These are phyloP conservation scores for Nakaseomyces bracarensis DNA, from an alignment of 1,139 yeast genomes.

Conservation along the genomic window DNA sequence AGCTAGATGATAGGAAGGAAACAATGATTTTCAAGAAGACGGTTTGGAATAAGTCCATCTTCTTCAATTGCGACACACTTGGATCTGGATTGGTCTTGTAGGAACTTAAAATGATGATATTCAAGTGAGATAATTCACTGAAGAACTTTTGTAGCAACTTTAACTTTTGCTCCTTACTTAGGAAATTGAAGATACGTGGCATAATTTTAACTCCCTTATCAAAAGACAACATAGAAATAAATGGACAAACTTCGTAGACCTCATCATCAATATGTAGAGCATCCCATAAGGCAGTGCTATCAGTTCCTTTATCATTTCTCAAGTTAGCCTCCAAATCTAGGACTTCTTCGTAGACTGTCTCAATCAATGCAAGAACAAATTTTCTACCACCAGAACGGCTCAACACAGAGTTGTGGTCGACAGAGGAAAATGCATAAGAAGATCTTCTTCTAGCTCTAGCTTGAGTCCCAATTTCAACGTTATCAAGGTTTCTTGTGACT, in stretches of 20 bases:
- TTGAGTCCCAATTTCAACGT: constrained; percentile 27
- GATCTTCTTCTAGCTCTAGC: constrained; percentile 32
- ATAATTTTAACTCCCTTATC: constrained; percentile 85
- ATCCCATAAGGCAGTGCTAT: constrained; percentile 63
- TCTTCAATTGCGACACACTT: constrained; percentile 43
- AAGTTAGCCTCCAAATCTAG: constrained; percentile 77
- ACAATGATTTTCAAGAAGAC: constrained; percentile 82
- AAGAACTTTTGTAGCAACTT: constrained; percentile 73
- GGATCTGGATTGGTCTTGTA: constrained; percentile 58
- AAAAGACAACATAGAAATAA: constrained; percentile 73
- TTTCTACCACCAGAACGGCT: constrained; percentile 36
- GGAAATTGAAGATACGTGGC: constrained; percentile 80
- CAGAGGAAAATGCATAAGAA: constrained; percentile 30
- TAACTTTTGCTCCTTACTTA: constrained; percentile 68
- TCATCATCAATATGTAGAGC: constrained; percentile 60
- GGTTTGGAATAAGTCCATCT: constrained; percentile 72
- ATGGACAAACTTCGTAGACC: constrained; percentile 59
- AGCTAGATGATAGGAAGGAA: constrained; percentile 68
- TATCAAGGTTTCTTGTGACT: constrained; percentile 30
- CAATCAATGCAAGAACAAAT: constrained; percentile 44
- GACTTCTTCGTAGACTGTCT: constrained; percentile 68
- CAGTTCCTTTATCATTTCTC: constrained; percentile 52
- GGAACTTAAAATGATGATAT: constrained; percentile 71
- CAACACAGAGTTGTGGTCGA: constrained; percentile 29
- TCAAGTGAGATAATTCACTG: constrained; percentile 73